Conservation (phyloP, 2,329 filamentous ascomycete species). For the Arthrobotrys entomopaga region DNA sequence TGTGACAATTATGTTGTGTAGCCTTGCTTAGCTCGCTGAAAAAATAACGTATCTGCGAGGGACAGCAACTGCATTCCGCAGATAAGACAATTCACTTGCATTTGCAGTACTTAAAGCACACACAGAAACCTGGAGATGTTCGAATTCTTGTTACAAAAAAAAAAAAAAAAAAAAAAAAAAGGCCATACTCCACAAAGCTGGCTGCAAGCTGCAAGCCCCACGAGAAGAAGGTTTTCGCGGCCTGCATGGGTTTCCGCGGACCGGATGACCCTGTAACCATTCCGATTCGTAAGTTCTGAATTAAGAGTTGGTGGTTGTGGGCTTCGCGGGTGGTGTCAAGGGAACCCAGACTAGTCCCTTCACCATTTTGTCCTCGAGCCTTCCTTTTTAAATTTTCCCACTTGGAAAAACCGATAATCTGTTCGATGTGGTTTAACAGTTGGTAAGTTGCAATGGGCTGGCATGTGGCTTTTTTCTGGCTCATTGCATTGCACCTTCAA, state of each 20-base stretch:
- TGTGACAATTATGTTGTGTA: background rate
- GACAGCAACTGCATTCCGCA: background rate
- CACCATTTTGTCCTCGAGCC: background rate
- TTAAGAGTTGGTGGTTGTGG: constrained; percentile 49
- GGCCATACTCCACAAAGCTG: background rate
- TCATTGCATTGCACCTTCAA: no score
- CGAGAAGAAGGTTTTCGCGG: constrained; percentile 8
- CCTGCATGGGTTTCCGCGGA: constrained; percentile 38
- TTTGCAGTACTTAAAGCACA: background rate
- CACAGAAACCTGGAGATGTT: constrained; percentile 9
- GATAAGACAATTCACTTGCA: background rate
- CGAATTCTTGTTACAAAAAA: background rate
- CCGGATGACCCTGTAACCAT: constrained; percentile 45
- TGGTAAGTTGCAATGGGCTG: constrained; percentile 14
- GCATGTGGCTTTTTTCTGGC: constrained; percentile 26
- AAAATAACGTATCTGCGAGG: no score
- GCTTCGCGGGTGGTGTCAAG: constrained; percentile 6
- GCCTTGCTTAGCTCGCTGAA: background rate
- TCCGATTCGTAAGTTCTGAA: constrained; percentile 53
- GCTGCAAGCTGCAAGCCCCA: constrained; percentile 16
- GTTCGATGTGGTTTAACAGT: constrained; percentile 19
- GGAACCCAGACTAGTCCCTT: background rate
- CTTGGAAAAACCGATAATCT: constrained; percentile 7
- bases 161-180: background rate
- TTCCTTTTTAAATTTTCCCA: constrained; percentile 6